phyloP scores from a whole-genome alignment of 2,329 filamentous ascomycete genomes.

The Colletotrichum liaoningense region DNA sequence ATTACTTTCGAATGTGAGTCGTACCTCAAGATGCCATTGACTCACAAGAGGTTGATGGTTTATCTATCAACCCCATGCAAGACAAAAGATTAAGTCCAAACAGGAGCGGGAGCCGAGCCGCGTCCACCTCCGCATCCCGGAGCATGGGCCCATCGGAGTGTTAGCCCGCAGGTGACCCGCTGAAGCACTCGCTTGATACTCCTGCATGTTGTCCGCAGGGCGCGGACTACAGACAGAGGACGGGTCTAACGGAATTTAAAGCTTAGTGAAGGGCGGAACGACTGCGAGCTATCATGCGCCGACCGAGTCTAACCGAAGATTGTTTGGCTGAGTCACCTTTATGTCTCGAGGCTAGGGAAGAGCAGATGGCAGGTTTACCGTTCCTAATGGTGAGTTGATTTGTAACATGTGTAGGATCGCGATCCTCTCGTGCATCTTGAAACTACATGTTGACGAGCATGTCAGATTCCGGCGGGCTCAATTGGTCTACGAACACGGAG shows the following conservation, averaged over 20 bases:
- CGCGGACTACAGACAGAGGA: background rate
- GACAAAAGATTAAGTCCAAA: background rate
- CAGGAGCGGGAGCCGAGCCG: background rate
- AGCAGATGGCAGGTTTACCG: no score
- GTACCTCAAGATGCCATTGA: background rate
- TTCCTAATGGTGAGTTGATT: background rate
- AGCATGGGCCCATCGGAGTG: background rate
- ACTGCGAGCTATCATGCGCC: no score
- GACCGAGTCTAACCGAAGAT: background rate
- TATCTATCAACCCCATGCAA: background rate
- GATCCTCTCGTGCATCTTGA: background rate
- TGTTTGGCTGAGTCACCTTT: background rate
- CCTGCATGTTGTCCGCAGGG: conserved; percentile 6
- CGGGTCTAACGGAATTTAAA: background rate
- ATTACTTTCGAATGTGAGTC: background rate
- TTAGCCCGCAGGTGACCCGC: background rate
- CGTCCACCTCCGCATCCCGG: background rate
- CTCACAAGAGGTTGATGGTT: background rate
- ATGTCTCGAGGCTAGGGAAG: no score
- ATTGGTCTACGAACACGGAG: background rate
- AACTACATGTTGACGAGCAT: background rate
- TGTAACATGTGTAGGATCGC: background rate
- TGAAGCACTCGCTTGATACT: background rate
- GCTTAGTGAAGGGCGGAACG: background rate
- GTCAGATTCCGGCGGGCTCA: background rate